Evolutionary conservation across 768 basidiomycete genomes (phyloP).

Genomic region (Lanmaoa pseudosensibilis): DNA sequence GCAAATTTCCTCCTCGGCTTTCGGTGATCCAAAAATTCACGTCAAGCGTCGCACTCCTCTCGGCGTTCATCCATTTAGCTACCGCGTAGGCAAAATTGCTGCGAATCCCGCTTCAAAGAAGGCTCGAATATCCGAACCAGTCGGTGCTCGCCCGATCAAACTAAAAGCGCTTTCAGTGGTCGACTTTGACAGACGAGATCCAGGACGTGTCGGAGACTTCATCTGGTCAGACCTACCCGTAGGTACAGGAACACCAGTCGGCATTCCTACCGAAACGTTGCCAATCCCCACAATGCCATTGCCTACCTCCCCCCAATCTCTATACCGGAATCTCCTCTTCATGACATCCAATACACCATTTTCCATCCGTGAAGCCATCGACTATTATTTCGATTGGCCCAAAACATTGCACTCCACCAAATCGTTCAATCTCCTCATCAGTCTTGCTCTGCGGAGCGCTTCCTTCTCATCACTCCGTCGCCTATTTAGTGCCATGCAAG

Average conservation of each 20-base stretch:
- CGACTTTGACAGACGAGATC: conserved; percentile 29
- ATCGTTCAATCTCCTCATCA: conserved; percentile 47
- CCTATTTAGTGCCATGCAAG: conserved; percentile 50
- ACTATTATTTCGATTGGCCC: conserved; percentile 31
- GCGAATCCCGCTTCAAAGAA: conserved; percentile 1
- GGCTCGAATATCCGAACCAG: not conserved
- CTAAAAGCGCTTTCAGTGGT: conserved; percentile 23
- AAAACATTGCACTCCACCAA: conserved; percentile 35
- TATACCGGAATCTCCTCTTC: conserved; percentile 36
- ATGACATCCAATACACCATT: conserved; percentile 21
- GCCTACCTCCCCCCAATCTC: conserved; percentile 32
- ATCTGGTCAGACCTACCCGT: conserved; percentile 7
- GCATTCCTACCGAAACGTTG: not conserved
- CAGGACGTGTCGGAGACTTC: conserved; percentile 16
- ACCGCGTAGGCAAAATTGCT: not conserved
- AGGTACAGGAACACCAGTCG: conserved; percentile 1
- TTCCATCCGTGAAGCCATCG: conserved; percentile 14
- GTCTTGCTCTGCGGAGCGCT: conserved; percentile 50
- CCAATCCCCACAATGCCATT: conserved; percentile 21
- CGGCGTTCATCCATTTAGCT: not conserved
- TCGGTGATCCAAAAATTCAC: not conserved
- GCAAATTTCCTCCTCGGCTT: not conserved
- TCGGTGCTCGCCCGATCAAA: conserved; percentile 17
- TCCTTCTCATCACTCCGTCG: conserved; percentile 46
- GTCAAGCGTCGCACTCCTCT: not conserved